phyloP scores from a whole-genome alignment of 1,139 yeast genomes.

The Ogataea hybrid region DNA sequence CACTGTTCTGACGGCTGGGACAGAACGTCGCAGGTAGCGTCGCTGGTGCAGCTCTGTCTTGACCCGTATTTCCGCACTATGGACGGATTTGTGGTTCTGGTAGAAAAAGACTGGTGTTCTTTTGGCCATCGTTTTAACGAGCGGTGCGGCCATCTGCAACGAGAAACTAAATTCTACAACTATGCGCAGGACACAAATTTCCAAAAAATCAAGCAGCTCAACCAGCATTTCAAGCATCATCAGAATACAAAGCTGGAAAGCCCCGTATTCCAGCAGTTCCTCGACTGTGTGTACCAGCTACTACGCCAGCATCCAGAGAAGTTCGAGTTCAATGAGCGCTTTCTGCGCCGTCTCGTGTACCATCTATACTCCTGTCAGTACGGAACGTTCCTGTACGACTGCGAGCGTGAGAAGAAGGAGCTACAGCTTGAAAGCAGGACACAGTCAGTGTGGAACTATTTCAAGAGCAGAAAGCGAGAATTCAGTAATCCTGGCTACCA shows the following conservation, averaged over 20 bases:
- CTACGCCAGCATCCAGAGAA: slow-evolving; percentile 63
- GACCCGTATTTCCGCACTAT: slow-evolving; percentile 89
- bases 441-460: slow-evolving; percentile 91
- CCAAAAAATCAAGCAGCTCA: slow-evolving; percentile 34
- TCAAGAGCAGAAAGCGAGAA: slow-evolving; percentile 70
- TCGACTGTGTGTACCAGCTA: slow-evolving; percentile 85
- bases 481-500: slow-evolving; percentile 55
- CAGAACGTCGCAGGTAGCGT: slow-evolving; percentile 85
- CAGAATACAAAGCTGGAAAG: slow-evolving; percentile 58
- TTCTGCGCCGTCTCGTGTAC: slow-evolving; percentile 76
- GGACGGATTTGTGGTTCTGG: slow-evolving; percentile 78
- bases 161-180: slow-evolving; percentile 38
- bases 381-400: slow-evolving; percentile 81
- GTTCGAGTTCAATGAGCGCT: slow-evolving; percentile 89
- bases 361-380: slow-evolving; percentile 94
- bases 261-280: slow-evolving; percentile 90
- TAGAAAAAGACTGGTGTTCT: slow-evolving; percentile 94
- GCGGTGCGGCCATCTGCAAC: slow-evolving; percentile 68
- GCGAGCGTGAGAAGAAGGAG: slow-evolving; percentile 58
- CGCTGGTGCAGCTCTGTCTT: slow-evolving; percentile 79
- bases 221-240: slow-evolving; percentile 39
- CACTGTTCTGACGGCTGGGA: slow-evolving; percentile 99
- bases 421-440: slow-evolving; percentile 48
- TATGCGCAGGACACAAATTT: slow-evolving; percentile 29
- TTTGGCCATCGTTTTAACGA: slow-evolving; percentile 91